Percentiles rank a stretch among this genome's conserved stretches.
Evolutionary conservation across 441 rosid species (phyloP).

Genomic region (Populus trichocarpa): DNA sequence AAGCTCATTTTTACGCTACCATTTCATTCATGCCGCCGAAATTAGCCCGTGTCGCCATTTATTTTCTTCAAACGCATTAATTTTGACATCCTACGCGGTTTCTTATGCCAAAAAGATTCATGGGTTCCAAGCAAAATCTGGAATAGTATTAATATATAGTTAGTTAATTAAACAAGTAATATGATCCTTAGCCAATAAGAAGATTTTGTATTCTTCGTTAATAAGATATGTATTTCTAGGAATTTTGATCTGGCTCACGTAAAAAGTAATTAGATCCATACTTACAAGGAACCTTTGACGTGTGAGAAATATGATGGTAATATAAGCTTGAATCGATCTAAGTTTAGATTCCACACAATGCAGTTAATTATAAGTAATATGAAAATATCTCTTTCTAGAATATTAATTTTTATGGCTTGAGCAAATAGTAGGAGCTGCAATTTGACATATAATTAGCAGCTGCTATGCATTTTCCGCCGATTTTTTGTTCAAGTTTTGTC

Average conservation of each 20-base stretch:
- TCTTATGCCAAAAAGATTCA: neutral
- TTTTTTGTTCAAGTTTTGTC: constrained; percentile 12
- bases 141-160: no score
- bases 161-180: no score
- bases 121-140: neutral
- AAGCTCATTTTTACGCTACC: neutral
- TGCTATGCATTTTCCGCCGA: constrained; percentile 35
- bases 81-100: constrained; percentile 1
- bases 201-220: neutral
- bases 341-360: neutral
- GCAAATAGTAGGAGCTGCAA: neutral
- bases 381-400: neutral
- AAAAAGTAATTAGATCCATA: neutral
- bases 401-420: neutral
- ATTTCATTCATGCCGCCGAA: neutral
- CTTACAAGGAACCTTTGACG: neutral
- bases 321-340: neutral
- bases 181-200: neutral
- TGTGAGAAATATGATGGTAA: neutral
- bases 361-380: neutral
- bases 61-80: neutral
- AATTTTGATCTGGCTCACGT: neutral
- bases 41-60: neutral
- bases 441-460: constrained; percentile 25
- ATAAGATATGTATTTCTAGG: neutral